Percentiles rank a stretch among this genome's conserved stretches.
phyloP scores from a whole-genome alignment of 75 land plant species.

The Cupressus sempervirens region DNA sequence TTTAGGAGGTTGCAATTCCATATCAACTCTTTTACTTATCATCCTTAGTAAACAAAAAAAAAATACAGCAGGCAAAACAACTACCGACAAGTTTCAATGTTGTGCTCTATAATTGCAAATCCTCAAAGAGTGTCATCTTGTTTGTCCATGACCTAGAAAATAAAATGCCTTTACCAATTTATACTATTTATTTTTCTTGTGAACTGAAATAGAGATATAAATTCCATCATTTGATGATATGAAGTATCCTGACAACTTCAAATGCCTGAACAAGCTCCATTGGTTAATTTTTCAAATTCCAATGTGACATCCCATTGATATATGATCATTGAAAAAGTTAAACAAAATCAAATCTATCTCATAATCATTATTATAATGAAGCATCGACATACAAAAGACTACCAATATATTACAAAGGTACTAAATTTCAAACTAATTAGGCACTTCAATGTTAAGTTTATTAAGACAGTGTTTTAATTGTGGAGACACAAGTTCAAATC shows the following conservation, averaged over 20 bases:
- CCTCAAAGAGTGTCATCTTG: not conserved
- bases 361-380: not conserved
- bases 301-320: too few relatives aligned
- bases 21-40: not conserved
- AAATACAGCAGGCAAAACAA: not conserved
- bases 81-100: not conserved
- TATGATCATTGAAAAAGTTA: not conserved
- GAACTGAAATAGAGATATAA: not conserved
- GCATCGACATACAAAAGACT: not conserved
- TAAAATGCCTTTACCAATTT: not conserved
- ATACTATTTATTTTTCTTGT: not conserved
- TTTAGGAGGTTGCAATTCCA: not conserved
- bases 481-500: too few relatives aligned
- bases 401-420: not conserved
- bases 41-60: not conserved
- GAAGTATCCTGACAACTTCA: not conserved
- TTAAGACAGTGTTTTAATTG: too few relatives aligned
- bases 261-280: not conserved
- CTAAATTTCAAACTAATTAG: not conserved
- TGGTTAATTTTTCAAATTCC: not conserved
- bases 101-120: not conserved
- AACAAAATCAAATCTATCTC: not conserved
- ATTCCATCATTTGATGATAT: not conserved
- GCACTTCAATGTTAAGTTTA: not conserved
- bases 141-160: not conserved